These are phyloP conservation scores for Limnomonas spitsbergensis DNA, from an alignment of 139 green algal species.

Conservation along the genomic window DNA sequence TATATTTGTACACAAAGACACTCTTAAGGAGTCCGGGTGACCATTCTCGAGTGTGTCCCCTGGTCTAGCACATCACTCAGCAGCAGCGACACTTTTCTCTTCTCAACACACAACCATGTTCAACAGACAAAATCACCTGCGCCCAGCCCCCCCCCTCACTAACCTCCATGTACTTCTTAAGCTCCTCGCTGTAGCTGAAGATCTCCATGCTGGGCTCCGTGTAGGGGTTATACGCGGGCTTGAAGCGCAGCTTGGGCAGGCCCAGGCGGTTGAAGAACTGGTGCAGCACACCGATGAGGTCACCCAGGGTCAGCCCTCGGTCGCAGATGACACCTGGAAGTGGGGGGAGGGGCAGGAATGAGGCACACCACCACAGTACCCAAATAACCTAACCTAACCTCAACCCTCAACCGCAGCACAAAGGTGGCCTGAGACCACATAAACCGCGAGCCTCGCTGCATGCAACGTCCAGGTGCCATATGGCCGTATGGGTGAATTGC, in stretches of 20 bases:
- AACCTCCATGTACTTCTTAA: constrained; percentile 98
- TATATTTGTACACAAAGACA: too few relatives aligned
- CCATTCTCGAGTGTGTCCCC: neutral
- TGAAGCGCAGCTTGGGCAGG: constrained; percentile 96
- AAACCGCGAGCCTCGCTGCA: too few relatives aligned
- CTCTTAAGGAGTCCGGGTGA: neutral
- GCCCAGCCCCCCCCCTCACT: neutral
- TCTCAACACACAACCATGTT: too few relatives aligned
- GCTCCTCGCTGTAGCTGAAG: constrained; percentile 92
- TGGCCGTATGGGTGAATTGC: too few relatives aligned
- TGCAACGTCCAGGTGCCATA: too few relatives aligned
- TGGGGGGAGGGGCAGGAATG: neutral
- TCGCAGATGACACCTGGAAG: constrained; percentile 73
- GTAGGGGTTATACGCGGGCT: constrained; percentile 99
- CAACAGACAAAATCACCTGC: too few relatives aligned
- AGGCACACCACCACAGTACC: too few relatives aligned
- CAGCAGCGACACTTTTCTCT: too few relatives aligned
- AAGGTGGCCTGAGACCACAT: neutral
- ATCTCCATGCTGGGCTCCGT: constrained; percentile 99
- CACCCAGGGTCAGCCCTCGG: constrained; percentile 81
- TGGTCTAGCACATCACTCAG: too few relatives aligned
- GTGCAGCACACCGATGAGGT: constrained; percentile 82
- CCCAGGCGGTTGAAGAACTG: constrained; percentile 93
- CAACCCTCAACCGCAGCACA: too few relatives aligned
- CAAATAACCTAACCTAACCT: too few relatives aligned